Evolutionary conservation across 306 rosid genomes (phyloP).

Genomic region (Ziziphus jujuba): DNA sequence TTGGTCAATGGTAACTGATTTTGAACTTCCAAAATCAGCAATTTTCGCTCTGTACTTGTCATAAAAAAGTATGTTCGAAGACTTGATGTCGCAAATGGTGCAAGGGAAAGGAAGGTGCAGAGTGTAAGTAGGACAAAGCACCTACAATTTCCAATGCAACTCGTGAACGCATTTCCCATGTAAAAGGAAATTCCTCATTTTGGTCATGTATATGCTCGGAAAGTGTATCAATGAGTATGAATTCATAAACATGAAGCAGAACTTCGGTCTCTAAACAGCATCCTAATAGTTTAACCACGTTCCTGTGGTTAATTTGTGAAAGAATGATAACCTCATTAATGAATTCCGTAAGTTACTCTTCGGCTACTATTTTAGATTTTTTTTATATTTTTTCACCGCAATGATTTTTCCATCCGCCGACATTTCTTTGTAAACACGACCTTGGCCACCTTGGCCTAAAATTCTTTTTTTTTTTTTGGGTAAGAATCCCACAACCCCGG

Average conservation of each 20-base stretch:
- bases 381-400: slow-evolving; percentile 27
- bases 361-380: slow-evolving; percentile 20
- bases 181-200: background rate
- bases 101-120: slow-evolving; percentile 9
- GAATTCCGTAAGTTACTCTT: background rate
- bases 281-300: slow-evolving; percentile 17
- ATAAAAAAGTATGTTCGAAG: slow-evolving; percentile 16
- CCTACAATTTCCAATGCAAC: slow-evolving; percentile 8
- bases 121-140: slow-evolving; percentile 23
- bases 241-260: slow-evolving; percentile 15
- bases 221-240: slow-evolving; percentile 17
- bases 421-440: slow-evolving; percentile 30
- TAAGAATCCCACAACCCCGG: no score
- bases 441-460: slow-evolving; percentile 31
- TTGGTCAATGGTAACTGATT: background rate
- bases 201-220: background rate
- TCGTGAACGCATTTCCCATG: slow-evolving; percentile 12
- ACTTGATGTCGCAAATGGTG: slow-evolving; percentile 27
- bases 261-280: slow-evolving; percentile 21
- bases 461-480: no score
- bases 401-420: slow-evolving; percentile 12
- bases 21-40: slow-evolving; percentile 25
- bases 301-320: slow-evolving; percentile 19
- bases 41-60: slow-evolving; percentile 16
- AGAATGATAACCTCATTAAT: slow-evolving; percentile 22